A percentile compares a stretch with the other conserved stretches of the same genome.
Conservation (phyloP, 1,284 basidiomycete species). For the Leccinum laetum region DNA sequence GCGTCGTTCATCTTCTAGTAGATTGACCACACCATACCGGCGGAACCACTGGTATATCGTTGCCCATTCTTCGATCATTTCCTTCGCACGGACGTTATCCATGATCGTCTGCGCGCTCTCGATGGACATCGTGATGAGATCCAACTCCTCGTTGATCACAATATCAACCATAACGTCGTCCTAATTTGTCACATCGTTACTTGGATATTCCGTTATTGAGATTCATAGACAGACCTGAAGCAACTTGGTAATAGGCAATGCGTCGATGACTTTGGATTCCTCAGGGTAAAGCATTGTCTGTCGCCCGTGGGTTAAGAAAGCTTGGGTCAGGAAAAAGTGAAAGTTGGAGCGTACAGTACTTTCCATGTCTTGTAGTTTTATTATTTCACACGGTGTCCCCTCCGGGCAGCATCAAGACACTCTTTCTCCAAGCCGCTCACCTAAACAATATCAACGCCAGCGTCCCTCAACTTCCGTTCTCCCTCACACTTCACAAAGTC, state of each 20-base stretch:
- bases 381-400: conserved; percentile 38
- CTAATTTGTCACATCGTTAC: conserved; percentile 20
- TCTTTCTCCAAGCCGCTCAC: conserved; percentile 69
- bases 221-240: conserved; percentile 23
- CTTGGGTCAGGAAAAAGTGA: no score
- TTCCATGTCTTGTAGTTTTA: neutral
- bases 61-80: conserved; percentile 14
- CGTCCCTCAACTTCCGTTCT: conserved; percentile 70
- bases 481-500: conserved; percentile 97
- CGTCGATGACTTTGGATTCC: conserved; percentile 17
- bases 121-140: conserved; percentile 40
- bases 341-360: no score
- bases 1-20: conserved; percentile 15
- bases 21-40: conserved; percentile 37
- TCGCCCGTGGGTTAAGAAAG: no score
- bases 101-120: no score
- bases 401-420: conserved; percentile 77
- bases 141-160: conserved; percentile 29
- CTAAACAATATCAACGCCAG: conserved; percentile 79
- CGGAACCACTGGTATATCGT: conserved; percentile 9
- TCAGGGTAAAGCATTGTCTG: neutral
- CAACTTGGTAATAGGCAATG: conserved; percentile 22
- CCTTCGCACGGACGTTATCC: no score
- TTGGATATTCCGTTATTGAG: neutral
- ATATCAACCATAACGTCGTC: conserved; percentile 49